These are phyloP conservation scores for Daldinia vernicosa DNA, from an alignment of 495 filamentous ascomycete genomes.

Conservation along the genomic window DNA sequence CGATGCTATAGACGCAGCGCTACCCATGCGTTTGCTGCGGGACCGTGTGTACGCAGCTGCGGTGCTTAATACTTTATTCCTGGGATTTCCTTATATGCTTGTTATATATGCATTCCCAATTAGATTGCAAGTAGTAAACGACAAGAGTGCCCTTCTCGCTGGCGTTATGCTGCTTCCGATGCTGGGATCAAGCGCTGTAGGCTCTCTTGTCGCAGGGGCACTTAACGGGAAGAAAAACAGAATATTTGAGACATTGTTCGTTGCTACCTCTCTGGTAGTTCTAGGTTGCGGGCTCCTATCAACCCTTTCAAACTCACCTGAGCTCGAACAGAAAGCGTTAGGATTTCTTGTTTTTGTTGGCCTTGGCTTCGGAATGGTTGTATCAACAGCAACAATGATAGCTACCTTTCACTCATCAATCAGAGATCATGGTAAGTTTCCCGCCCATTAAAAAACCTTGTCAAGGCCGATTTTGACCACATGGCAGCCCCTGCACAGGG, in stretches of 20 bases:
- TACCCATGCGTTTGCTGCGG: slow-evolving; percentile 55
- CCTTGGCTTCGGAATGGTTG: slow-evolving; percentile 56
- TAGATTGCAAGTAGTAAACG: slow-evolving; percentile 66
- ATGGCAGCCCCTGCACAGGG: slow-evolving; percentile 59
- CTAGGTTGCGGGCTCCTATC: slow-evolving; percentile 53
- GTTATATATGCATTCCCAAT: slow-evolving; percentile 66
- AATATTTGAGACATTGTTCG: slow-evolving; percentile 50
- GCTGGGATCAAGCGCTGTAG: slow-evolving; percentile 58
- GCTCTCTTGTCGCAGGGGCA: slow-evolving; percentile 54
- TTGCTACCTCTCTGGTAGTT: slow-evolving; percentile 47
- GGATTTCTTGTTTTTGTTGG: slow-evolving; percentile 57
- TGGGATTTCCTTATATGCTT: slow-evolving; percentile 66
- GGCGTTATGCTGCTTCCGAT: slow-evolving; percentile 69
- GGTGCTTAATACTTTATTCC: slow-evolving; percentile 54
- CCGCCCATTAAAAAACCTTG: neutral
- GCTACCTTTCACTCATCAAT: slow-evolving; percentile 47
- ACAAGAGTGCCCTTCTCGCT: slow-evolving; percentile 55
- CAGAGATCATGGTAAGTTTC: slow-evolving; percentile 50
- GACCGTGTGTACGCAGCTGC: slow-evolving; percentile 54
- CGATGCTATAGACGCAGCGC: slow-evolving; percentile 49
- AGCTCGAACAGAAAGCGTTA: slow-evolving; percentile 50
- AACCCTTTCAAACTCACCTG: slow-evolving; percentile 42
- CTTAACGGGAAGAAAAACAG: slow-evolving; percentile 47
- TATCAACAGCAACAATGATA: slow-evolving; percentile 51
- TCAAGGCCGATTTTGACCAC: slow-evolving; percentile 8